A percentile compares a stretch with the other conserved stretches of the same genome.
These are phyloP conservation scores for Podospora comata DNA, from an alignment of 495 filamentous ascomycete genomes.

Conservation along the genomic window DNA sequence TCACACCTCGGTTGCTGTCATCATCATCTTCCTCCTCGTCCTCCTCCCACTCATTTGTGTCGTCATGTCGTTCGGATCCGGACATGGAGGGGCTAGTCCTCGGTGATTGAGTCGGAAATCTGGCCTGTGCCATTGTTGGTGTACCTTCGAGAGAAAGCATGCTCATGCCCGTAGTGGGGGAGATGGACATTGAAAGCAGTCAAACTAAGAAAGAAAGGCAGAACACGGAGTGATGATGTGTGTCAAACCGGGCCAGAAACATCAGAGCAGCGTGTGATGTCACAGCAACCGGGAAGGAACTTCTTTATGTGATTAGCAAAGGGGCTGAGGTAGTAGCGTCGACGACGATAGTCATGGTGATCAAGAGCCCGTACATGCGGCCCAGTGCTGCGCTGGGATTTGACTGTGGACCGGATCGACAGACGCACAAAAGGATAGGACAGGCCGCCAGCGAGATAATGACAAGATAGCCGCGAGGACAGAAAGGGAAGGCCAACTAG, in stretches of 20 bases:
- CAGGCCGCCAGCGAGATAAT: not conserved
- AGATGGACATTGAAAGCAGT: constrained; percentile 30
- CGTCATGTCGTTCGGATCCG: constrained; percentile 23
- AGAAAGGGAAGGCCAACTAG: not conserved
- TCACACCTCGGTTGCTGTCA: constrained; percentile 31
- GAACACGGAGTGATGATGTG: not conserved
- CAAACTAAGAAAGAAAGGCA: constrained; percentile 13
- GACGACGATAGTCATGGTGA: not conserved
- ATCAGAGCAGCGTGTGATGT: not conserved
- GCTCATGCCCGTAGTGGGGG: constrained; percentile 38
- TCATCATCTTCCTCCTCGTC: constrained; percentile 37
- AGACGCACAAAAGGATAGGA: not conserved
- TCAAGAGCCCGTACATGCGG: not conserved
- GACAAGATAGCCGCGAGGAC: not conserved
- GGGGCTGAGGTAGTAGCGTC: constrained; percentile 2
- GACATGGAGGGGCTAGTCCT: constrained; percentile 14
- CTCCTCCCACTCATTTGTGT: constrained; percentile 29
- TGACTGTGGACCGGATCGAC: constrained; percentile 1
- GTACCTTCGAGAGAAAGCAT: constrained; percentile 42
- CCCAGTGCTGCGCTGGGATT: not conserved
- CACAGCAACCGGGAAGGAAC: not conserved
- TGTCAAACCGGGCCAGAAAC: not conserved
- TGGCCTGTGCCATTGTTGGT: constrained; percentile 26
- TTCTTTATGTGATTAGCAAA: not conserved
- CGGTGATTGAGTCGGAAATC: constrained; percentile 26